Conservation (phyloP, 1,284 basidiomycete genomes). For the Irpex sp. region DNA sequence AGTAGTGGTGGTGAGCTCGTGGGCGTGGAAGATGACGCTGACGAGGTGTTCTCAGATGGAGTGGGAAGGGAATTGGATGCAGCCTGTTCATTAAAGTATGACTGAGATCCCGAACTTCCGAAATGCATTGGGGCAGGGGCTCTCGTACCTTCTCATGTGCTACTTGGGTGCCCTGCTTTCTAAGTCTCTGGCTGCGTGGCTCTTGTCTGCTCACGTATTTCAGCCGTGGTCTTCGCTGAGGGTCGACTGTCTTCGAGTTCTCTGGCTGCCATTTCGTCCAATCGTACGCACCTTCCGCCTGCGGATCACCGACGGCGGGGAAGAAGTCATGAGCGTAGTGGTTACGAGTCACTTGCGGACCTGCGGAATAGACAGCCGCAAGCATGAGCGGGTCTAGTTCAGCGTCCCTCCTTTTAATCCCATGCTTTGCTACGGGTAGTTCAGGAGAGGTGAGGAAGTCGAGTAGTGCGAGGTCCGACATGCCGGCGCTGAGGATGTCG, state of each 20-base stretch:
- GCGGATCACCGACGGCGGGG: constrained; percentile 50
- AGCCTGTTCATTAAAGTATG: neutral
- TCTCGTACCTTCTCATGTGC: constrained; percentile 19
- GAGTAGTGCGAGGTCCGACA: constrained; percentile 45
- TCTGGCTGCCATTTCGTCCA: constrained; percentile 51
- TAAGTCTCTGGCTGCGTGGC: constrained; percentile 57
- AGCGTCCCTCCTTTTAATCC: constrained; percentile 54
- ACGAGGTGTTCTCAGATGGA: neutral
- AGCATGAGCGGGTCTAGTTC: constrained; percentile 71
- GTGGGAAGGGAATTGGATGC: neutral
- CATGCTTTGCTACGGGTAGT: constrained; percentile 31
- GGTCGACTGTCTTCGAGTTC: constrained; percentile 28
- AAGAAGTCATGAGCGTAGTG: constrained; percentile 75
- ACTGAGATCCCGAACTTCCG: neutral
- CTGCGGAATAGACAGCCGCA: constrained; percentile 66
- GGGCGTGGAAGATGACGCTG: constrained; percentile 1
- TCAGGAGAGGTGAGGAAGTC: constrained; percentile 50
- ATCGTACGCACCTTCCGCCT: constrained; percentile 51
- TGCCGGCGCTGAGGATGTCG: constrained; percentile 21
- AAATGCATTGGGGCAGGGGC: neutral
- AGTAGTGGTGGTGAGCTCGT: constrained; percentile 11
- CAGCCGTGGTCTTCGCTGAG: constrained; percentile 39
- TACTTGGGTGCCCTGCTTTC: constrained; percentile 19
- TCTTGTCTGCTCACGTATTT: constrained; percentile 70
- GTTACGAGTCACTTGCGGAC: constrained; percentile 71